phyloP scores from a whole-genome alignment of 208 protist species.

The Leishmania aethiopica region DNA sequence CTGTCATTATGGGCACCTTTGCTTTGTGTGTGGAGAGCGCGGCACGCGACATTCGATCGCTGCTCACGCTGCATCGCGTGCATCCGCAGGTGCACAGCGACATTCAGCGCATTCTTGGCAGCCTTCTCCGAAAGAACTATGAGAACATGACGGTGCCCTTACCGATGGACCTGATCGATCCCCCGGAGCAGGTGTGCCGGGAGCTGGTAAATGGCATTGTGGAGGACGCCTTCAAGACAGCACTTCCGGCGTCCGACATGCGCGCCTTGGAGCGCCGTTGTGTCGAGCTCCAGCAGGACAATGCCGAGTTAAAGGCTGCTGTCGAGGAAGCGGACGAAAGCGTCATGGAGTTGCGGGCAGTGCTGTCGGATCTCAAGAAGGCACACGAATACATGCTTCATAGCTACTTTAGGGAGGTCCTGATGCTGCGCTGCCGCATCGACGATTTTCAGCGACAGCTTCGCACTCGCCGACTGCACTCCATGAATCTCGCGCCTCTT shows the following conservation, averaged over 20 bases:
- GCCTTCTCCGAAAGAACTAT: slow-evolving; percentile 56
- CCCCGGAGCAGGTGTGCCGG: slow-evolving; percentile 57
- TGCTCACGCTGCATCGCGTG: slow-evolving; percentile 80
- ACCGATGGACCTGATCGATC: slow-evolving; percentile 42
- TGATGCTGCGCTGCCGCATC: slow-evolving; percentile 65
- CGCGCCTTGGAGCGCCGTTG: slow-evolving; percentile 31
- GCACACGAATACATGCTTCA: slow-evolving; percentile 87
- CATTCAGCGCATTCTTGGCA: slow-evolving; percentile 56
- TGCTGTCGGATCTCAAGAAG: slow-evolving; percentile 41
- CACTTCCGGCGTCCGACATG: slow-evolving; percentile 55
- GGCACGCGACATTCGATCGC: slow-evolving; percentile 68
- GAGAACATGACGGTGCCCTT: slow-evolving; percentile 39
- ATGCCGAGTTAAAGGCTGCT: slow-evolving; percentile 33
- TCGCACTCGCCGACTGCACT: slow-evolving; percentile 16
- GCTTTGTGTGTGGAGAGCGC: slow-evolving; percentile 64
- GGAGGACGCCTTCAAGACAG: slow-evolving; percentile 44
- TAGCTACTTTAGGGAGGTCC: slow-evolving; percentile 83
- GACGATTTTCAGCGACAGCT: slow-evolving; percentile 40
- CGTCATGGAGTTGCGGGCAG: slow-evolving; percentile 26
- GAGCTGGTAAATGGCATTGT: slow-evolving; percentile 53
- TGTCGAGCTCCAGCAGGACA: slow-evolving; percentile 41
- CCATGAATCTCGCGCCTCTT: neutral
- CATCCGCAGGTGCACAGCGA: slow-evolving; percentile 84
- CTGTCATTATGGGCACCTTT: slow-evolving; percentile 59
- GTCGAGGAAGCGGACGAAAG: slow-evolving; percentile 20